These are phyloP conservation scores for Aspergillus amoenus DNA, from an alignment of 2,329 filamentous ascomycete species.

Conservation along the genomic window DNA sequence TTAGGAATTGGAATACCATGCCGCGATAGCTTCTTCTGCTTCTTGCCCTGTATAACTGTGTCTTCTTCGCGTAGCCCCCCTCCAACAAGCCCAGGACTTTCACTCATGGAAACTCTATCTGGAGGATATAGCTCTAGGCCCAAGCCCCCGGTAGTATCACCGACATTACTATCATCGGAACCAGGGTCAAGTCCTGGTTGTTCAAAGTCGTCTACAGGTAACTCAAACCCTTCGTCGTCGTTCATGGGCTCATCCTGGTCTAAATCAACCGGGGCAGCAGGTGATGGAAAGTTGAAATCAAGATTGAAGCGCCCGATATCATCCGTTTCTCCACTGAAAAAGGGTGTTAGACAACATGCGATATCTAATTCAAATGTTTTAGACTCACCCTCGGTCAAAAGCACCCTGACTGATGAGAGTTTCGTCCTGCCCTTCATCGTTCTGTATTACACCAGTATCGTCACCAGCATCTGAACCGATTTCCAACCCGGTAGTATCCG, in stretches of 20 bases:
- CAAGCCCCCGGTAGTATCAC: constrained; percentile 26
- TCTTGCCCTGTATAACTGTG: constrained; percentile 31
- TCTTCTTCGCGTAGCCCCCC: constrained; percentile 38
- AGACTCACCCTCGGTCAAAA: constrained; percentile 39
- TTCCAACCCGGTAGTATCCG: constrained; percentile 47
- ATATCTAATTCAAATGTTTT: background rate
- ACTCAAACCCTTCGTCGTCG: constrained; percentile 37
- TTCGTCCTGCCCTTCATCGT: constrained; percentile 37
- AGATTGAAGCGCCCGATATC: constrained; percentile 43
- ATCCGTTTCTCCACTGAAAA: constrained; percentile 43
- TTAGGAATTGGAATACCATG: constrained; percentile 75
- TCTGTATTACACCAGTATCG: constrained; percentile 35
- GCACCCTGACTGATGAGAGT: constrained; percentile 38
- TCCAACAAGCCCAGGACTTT: constrained; percentile 33
- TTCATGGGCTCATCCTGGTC: constrained; percentile 31
- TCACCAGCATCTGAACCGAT: constrained; percentile 43
- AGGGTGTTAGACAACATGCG: constrained; percentile 12
- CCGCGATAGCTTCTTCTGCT: constrained; percentile 62
- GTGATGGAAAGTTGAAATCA: constrained; percentile 42
- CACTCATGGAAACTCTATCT: constrained; percentile 29
- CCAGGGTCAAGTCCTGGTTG: constrained; percentile 24
- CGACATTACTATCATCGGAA: constrained; percentile 26
- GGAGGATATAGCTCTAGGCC: constrained; percentile 33
- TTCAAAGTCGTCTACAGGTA: constrained; percentile 29
- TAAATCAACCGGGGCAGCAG: constrained; percentile 30